Evolutionary conservation across 208 protist genomes (phyloP), one percentile per base, ranked within the genome.

Genomic region (Angomonas ambiguus): DNA sequence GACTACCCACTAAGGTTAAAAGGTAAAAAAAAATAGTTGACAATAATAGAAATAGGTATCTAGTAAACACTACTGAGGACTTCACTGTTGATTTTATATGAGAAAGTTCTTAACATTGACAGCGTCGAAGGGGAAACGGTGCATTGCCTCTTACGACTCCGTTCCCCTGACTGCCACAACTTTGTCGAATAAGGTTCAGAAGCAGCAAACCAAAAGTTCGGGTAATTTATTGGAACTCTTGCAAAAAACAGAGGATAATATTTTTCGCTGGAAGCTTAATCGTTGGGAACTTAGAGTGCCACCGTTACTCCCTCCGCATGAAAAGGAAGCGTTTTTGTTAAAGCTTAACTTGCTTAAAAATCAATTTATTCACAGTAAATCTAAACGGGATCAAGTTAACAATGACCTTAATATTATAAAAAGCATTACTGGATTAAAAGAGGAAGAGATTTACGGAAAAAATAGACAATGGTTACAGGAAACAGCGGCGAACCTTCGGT

Each of bases 211-310:
- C n/a, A 32, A 35, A 59, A 59, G 35, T 13, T 41, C 35, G 8
- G 13, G 5, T 35, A 34, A 59, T 59, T 31, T 59, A 31, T 57
- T 91, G 8, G 57, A 41, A 2, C 70, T 92, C 24, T 60, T 94
- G 35, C 78, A 91, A 56, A 31, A 73, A 34, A 79, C 81, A 0
- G 85, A 95, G 41, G 73, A 62, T 42, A 61, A 66, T 22, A 79
- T 95, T 62, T 66, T 62, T 1, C 66, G 71, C 13, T 95, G 89
- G 86, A 86, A 79, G 18, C 76, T 95, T 30, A 95, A 95, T 55
- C 87, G 87, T 56, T 95, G 89, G 86, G 82, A 95, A 65, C 89
- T 95, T 64, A 76, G 89, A 20, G 69, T 92, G 18, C 83, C 89
- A 34, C 78, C 74, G 0, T 51, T 91, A 11, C 61, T 90, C n/a